These are phyloP conservation scores for Cucurbita ficifolia DNA, from an alignment of 306 rosid species.

Conservation along the genomic window DNA sequence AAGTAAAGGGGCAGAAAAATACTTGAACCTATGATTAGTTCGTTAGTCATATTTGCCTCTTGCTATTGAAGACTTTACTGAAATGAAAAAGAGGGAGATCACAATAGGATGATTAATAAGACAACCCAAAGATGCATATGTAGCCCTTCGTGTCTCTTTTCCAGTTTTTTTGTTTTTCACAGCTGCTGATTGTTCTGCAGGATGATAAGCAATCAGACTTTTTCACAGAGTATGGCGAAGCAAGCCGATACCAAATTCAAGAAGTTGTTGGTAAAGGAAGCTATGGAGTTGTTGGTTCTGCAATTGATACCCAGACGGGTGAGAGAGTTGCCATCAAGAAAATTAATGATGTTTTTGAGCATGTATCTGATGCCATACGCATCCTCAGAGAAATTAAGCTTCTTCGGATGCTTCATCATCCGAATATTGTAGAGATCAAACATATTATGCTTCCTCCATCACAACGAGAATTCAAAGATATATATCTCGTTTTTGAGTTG, in stretches of 20 bases:
- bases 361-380: constrained; percentile 89
- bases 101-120: neutral
- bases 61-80: neutral
- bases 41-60: neutral
- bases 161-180: constrained; percentile 4
- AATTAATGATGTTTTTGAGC: constrained; percentile 92
- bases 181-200: constrained; percentile 25
- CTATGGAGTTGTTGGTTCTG: constrained; percentile 82
- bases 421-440: constrained; percentile 79
- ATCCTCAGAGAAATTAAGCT: constrained; percentile 89
- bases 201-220: constrained; percentile 48
- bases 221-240: constrained; percentile 95
- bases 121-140: neutral
- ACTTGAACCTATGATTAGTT: neutral
- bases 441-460: constrained; percentile 98
- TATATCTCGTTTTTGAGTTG: constrained; percentile 87
- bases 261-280: constrained; percentile 95
- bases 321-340: constrained; percentile 91
- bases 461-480: constrained; percentile 79
- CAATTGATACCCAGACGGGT: constrained; percentile 59
- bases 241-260: constrained; percentile 49
- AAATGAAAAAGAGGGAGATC: neutral
- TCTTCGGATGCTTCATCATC: constrained; percentile 87
- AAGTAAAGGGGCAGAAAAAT: neutral
- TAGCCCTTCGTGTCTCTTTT: neutral